Percentiles rank a stretch among this genome's conserved stretches.
Conservation (phyloP, 2,329 filamentous ascomycete species). For the Diaporthe sp. region DNA sequence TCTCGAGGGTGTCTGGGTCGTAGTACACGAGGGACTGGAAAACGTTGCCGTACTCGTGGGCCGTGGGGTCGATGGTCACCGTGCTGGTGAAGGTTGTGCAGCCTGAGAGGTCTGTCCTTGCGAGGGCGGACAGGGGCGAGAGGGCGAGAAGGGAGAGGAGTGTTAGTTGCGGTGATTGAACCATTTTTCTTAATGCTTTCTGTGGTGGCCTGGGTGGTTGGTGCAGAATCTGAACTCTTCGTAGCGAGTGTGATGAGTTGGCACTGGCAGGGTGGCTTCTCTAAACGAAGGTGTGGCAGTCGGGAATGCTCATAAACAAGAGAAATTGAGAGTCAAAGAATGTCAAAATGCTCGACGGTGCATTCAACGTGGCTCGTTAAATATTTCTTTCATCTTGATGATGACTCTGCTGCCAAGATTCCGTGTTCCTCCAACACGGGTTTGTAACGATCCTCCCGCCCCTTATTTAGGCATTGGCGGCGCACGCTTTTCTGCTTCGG, state of each 20-base stretch:
- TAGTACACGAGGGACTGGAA: conserved; percentile 65
- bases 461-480: background rate
- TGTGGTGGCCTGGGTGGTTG: background rate
- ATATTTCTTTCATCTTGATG: background rate
- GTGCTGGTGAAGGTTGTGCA: conserved; percentile 52
- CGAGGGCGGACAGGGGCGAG: conserved; percentile 40
- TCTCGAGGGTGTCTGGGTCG: conserved; percentile 71
- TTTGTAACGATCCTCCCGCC: conserved; percentile 2
- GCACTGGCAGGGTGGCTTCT: background rate
- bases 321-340: background rate
- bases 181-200: background rate
- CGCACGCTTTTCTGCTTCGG: background rate
- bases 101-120: conserved; percentile 57
- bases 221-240: too few relatives aligned
- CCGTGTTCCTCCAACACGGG: conserved; percentile 1
- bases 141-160: conserved; percentile 32
- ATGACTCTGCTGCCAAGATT: background rate
- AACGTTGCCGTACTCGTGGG: conserved; percentile 44
- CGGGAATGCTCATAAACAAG: background rate
- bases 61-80: conserved; percentile 4
- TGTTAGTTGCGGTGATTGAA: background rate
- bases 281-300: background rate
- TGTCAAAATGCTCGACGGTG: background rate
- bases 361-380: background rate
- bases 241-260: background rate